Base-by-base conservation (phyloP, 2,329 filamentous ascomycete species). In the Venturia effusa region DNA sequence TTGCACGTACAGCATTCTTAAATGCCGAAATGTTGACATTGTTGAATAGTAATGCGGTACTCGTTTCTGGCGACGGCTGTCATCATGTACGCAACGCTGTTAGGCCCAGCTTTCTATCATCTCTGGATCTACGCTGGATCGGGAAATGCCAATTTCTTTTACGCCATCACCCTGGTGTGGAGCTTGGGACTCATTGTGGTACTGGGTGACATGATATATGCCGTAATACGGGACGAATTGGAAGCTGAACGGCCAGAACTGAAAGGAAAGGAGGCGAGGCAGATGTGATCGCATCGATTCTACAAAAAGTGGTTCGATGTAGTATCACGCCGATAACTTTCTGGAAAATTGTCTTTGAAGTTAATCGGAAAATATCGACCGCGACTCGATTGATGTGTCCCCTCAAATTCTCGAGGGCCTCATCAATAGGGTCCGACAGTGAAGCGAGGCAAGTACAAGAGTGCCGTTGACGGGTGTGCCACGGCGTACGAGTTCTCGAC, bases 81-180 rank as follows among this genome's bases (percentile, higher is more conserved):
- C 1, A 81, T 99, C 45, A 78, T 97, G 11, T 99, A 99, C 74
- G 88, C 91, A 30, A 88, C 88, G 2, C 87, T 96, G 67, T 82
- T 99, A 0, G 94, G 94, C 0, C 94, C 94, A 1, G 92, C 92
- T 0, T 99, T 99, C 73, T 96, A 97, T 74, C 88, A 99, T 73
- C 80, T 99, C 5, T 99, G 94, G 94, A 93, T 99, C 65, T 99
- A 97, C 72, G 94, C 94, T 2, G 94, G 94, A 61, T 96, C 92
- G 64, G 94, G 94, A 34, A 99, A 99, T 71, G 94, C 94, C 65
- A 99, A 99, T 74, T 99, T 99, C 78, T 99, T 99, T 78, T 99
- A 99, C 73, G 94, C 94, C 68, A 97, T 99, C 70, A 99, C 94
- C 0, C 79, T 99, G n/a, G 94, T 99, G 0, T 99, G 94, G 94